Conservation (phyloP, 2,329 filamentous ascomycete species). For the Dactylellina leptospora region DNA sequence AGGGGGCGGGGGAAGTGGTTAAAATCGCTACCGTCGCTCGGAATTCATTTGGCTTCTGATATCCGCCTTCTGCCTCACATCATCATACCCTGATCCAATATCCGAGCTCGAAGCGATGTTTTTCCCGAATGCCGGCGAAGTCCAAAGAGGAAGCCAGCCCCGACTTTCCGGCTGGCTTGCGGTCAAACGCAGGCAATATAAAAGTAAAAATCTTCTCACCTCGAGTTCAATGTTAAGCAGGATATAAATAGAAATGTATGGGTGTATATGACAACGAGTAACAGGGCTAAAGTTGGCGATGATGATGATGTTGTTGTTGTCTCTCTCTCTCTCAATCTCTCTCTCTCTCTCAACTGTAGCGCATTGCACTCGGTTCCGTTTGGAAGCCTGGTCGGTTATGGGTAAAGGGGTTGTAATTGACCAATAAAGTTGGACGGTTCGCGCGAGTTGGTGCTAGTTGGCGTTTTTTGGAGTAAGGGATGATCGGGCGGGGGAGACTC, state of each 20-base stretch:
- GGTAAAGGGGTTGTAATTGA: slow-evolving; percentile 45
- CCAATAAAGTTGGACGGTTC: slow-evolving; percentile 34
- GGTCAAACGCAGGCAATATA: background rate
- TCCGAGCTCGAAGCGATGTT: too few relatives aligned
- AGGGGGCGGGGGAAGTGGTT: too few relatives aligned
- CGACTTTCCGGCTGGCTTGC: background rate
- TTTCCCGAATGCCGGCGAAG: background rate
- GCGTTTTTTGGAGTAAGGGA: slow-evolving; percentile 39
- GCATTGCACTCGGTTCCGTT: slow-evolving; percentile 32
- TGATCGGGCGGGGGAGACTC: slow-evolving; percentile 26
- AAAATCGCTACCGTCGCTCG: too few relatives aligned
- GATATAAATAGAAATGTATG: too few relatives aligned
- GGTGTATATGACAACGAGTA: too few relatives aligned
- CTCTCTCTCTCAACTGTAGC: slow-evolving; percentile 26
- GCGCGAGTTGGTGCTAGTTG: slow-evolving; percentile 44
- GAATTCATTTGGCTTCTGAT: background rate
- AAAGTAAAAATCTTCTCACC: slow-evolving; percentile 35
- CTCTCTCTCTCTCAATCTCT: too few relatives aligned
- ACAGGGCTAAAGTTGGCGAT: slow-evolving; percentile 18
- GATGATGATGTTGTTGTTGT: background rate
- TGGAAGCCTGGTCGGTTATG: slow-evolving; percentile 18
- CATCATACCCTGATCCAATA: background rate
- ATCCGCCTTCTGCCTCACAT: background rate
- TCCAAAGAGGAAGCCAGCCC: background rate
- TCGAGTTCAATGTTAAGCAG: slow-evolving; percentile 16